Conservation (phyloP, 2,329 filamentous ascomycete genomes). For the Coniochaeta sp. region DNA sequence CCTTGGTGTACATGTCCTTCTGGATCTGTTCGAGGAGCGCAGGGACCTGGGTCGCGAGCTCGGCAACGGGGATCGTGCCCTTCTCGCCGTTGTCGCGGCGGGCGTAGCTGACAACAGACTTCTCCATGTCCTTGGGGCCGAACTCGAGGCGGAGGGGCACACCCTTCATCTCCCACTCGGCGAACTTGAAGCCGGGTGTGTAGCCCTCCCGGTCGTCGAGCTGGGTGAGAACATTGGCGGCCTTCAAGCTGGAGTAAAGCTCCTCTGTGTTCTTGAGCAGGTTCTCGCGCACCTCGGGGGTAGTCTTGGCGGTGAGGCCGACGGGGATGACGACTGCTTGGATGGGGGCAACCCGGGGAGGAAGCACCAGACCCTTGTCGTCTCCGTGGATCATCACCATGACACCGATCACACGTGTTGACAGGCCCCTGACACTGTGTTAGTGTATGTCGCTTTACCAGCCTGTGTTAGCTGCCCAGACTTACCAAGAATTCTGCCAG, state of each 20-base stretch:
- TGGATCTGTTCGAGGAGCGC: constrained; percentile 87
- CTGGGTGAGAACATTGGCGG: constrained; percentile 69
- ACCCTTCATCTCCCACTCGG: constrained; percentile 96
- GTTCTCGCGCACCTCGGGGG: constrained; percentile 68
- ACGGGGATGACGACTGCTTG: constrained; percentile 88
- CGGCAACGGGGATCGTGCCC: constrained; percentile 66
- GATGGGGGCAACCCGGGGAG: constrained; percentile 79
- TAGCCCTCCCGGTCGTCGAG: constrained; percentile 85
- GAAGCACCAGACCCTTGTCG: constrained; percentile 89
- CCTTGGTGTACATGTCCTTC: constrained; percentile 68
- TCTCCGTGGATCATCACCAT: constrained; percentile 99
- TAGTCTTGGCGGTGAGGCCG: constrained; percentile 83
- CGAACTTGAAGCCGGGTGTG: constrained; percentile 96
- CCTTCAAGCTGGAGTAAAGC: constrained; percentile 62
- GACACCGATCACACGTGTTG: constrained; percentile 92
- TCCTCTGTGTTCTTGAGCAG: constrained; percentile 70
- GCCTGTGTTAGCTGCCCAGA: not conserved
- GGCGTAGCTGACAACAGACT: constrained; percentile 75
- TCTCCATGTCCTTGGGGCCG: constrained; percentile 86
- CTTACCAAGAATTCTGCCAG: constrained; percentile 88
- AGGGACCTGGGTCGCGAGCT: constrained; percentile 67
- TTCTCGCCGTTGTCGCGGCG: constrained; percentile 86
- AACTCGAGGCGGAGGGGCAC: constrained; percentile 92
- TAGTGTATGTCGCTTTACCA: not conserved
- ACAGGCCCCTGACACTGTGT: constrained; percentile 58